phyloP scores from a whole-genome alignment of 257 asterid genomes.

The Nicotiana obtusifolia region DNA sequence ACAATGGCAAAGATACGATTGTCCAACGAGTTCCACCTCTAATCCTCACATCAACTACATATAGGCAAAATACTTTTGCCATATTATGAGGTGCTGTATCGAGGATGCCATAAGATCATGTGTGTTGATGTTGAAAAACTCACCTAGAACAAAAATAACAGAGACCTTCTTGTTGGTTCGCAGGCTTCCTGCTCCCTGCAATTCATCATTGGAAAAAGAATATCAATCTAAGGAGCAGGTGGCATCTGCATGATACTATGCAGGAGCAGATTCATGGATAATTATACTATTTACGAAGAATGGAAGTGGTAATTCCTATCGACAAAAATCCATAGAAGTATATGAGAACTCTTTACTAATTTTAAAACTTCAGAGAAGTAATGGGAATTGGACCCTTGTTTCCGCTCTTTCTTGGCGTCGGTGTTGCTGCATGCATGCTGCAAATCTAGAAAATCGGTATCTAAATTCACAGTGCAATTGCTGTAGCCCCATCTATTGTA shows the following conservation, averaged over 20 bases:
- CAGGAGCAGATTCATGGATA: neutral
- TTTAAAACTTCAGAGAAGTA: neutral
- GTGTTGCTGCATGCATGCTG: neutral
- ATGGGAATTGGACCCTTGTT: neutral
- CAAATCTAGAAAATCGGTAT: conserved; percentile 6
- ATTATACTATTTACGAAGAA: neutral
- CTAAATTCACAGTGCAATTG: conserved; percentile 4
- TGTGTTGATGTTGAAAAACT: neutral
- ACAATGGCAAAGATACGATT: neutral
- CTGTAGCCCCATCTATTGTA: conserved; percentile 1
- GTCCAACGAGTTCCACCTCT: neutral
- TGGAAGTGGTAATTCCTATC: neutral
- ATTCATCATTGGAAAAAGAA: neutral
- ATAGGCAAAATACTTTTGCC: neutral
- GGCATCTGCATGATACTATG: neutral
- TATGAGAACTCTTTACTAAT: neutral
- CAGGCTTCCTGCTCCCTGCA: conserved; percentile 19
- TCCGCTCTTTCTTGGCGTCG: neutral
- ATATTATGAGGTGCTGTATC: neutral
- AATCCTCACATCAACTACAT: neutral
- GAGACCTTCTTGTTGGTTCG: conserved; percentile 15
- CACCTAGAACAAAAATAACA: conserved; percentile 24
- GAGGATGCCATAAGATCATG: neutral
- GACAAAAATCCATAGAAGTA: neutral
- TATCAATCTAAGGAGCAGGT: neutral